Percentiles rank a stretch among this genome's conserved stretches.
Evolutionary conservation across 805 yeast genomes (phyloP).

Genomic region (Lipomyces yamanashiensis): DNA sequence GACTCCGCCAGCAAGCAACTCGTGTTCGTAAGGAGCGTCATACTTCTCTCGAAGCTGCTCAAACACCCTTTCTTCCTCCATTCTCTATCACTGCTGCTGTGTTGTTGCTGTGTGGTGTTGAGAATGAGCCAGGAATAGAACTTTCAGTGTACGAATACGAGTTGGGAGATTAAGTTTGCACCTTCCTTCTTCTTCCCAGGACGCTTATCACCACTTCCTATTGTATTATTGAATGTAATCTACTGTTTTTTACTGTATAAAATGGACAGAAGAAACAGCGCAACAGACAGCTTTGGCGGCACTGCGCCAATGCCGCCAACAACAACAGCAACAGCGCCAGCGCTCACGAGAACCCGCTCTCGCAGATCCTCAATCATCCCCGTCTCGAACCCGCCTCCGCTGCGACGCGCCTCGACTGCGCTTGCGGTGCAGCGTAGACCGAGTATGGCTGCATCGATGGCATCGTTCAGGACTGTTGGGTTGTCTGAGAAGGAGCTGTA

Average conservation of each 20-base stretch:
- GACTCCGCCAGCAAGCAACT: constrained; percentile 32
- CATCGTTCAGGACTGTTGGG: constrained; percentile 13
- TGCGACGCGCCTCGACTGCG: constrained; percentile 26
- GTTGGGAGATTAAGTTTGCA: neutral
- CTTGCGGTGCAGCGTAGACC: constrained; percentile 14
- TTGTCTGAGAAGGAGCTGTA: constrained; percentile 20
- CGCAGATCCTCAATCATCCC: constrained; percentile 10
- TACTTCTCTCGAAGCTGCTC: constrained; percentile 5
- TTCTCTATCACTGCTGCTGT: too few species aligned
- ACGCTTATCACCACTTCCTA: neutral
- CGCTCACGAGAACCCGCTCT: constrained; percentile 21
- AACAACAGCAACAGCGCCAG: constrained; percentile 10
- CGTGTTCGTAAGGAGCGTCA: constrained; percentile 1
- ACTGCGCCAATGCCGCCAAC: neutral
- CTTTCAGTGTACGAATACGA: neutral
- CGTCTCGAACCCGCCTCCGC: constrained; percentile 19
- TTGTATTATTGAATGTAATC: neutral
- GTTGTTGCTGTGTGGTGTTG: too few species aligned
- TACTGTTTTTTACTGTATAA: neutral
- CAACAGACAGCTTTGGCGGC: neutral
- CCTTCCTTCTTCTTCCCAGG: neutral
- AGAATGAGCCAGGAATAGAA: too few species aligned
- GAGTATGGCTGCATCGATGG: constrained; percentile 13
- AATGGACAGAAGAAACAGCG: neutral
- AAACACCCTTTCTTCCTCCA: neutral